Evolutionary conservation across 2,329 filamentous ascomycete genomes (phyloP).

Genomic region (Phialophora macrospora): DNA sequence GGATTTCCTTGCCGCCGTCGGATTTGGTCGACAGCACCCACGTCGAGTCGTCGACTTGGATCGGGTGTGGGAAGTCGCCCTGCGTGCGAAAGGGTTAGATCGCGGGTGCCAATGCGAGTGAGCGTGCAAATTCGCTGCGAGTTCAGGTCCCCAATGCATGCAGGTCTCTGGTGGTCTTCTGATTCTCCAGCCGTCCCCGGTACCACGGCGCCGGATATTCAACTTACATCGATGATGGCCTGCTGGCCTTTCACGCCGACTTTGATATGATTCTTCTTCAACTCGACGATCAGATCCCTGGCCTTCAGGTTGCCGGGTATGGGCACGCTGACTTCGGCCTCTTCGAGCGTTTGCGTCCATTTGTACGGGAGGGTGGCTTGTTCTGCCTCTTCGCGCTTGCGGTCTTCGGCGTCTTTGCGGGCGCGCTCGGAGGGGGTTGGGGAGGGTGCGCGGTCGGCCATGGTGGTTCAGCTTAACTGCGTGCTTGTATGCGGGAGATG

Average conservation of each 20-base stretch:
- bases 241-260: conserved; percentile 88
- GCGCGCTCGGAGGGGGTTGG: conserved; percentile 61
- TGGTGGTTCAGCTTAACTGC: background rate
- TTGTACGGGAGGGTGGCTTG: conserved; percentile 93
- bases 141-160: no score
- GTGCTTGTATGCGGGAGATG: background rate
- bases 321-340: conserved; percentile 77
- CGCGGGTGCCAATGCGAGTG: background rate
- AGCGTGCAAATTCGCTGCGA: background rate
- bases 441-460: conserved; percentile 43
- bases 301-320: conserved; percentile 85
- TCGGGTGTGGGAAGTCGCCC: conserved; percentile 82
- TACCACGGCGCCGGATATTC: no score
- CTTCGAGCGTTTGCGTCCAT: conserved; percentile 91
- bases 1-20: conserved; percentile 70
- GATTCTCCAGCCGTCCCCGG: background rate
- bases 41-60: conserved; percentile 84
- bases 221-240: conserved; percentile 75
- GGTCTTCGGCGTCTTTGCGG: conserved; percentile 61
- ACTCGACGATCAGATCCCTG: conserved; percentile 78
- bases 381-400: conserved; percentile 79
- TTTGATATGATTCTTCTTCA: conserved; percentile 77
- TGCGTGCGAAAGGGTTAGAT: conserved; percentile 48
- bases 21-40: conserved; percentile 82
- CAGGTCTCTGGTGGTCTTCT: no score